phyloP scores from a whole-genome alignment of 805 yeast genomes.

The Jamesozyma rosinii region DNA sequence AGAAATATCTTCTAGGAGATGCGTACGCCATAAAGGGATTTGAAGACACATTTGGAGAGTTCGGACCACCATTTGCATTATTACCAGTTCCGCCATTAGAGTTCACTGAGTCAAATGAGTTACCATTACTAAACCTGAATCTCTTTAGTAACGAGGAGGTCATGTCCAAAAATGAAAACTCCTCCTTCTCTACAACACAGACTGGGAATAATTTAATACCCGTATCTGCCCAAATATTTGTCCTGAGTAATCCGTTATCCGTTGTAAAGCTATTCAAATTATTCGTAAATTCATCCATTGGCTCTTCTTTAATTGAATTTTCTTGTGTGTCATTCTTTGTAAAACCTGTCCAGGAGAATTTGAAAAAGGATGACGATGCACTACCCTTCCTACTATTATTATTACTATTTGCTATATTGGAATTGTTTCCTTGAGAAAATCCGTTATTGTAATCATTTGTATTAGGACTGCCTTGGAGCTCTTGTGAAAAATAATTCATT shows the following conservation, averaged over 20 bases:
- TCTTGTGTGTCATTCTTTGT: conserved; percentile 15
- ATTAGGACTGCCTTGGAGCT: background rate
- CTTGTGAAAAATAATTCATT: conserved; percentile 13
- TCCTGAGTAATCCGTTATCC: conserved; percentile 28
- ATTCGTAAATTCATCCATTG: conserved; percentile 5
- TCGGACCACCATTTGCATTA: background rate
- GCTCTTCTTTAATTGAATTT: conserved; percentile 13
- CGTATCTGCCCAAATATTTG: conserved; percentile 48
- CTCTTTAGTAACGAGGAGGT: conserved; percentile 32
- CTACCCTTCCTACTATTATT: conserved; percentile 9
- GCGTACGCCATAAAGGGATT: conserved; percentile 5
- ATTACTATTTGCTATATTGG: conserved; percentile 1
- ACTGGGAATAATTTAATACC: conserved; percentile 43
- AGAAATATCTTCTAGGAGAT: conserved; percentile 5
- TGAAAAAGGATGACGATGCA: conserved; percentile 30
- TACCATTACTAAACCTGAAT: conserved; percentile 25
- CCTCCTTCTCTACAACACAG: conserved; percentile 32
- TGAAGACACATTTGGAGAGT: conserved; percentile 1
- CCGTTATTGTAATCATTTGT: conserved; percentile 3
- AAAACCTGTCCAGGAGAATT: conserved; percentile 31
- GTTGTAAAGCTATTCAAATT: conserved; percentile 13
- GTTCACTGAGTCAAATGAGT: conserved; percentile 11
- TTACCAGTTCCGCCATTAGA: background rate
- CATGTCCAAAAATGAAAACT: conserved; percentile 35
- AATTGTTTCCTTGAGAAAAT: conserved; percentile 2